These are phyloP conservation scores for Nicotiana knightiana DNA, from an alignment of 257 asterid species.

Conservation along the genomic window DNA sequence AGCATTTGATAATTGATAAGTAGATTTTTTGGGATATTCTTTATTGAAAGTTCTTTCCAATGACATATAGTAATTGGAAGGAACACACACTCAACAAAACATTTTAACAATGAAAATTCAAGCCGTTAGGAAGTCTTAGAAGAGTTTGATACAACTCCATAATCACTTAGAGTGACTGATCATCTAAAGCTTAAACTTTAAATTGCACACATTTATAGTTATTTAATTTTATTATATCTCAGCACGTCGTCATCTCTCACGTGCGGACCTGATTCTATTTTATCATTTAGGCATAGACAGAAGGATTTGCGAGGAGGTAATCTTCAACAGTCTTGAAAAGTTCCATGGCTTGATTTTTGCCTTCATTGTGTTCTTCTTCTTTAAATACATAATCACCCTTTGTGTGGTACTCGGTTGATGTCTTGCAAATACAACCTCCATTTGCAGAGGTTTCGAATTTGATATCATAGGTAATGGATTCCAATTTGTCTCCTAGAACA, in stretches of 20 bases:
- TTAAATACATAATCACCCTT: constrained; percentile 24
- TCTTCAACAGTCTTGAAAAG: constrained; percentile 34
- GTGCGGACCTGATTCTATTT: too few species aligned
- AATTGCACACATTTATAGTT: too few species aligned
- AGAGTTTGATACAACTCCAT: not conserved
- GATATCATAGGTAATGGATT: constrained; percentile 21
- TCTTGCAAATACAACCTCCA: constrained; percentile 32
- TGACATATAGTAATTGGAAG: not conserved
- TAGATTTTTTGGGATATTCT: not conserved
- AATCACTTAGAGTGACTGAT: too few species aligned
- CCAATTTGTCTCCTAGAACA: constrained; percentile 18
- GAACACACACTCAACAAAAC: not conserved
- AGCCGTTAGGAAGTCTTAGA: not conserved
- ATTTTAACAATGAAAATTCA: not conserved
- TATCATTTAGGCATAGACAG: constrained; percentile 4
- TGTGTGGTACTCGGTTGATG: constrained; percentile 19
- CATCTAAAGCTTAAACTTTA: too few species aligned
- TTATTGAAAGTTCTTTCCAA: constrained; percentile 5
- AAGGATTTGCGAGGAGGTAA: constrained; percentile 24
- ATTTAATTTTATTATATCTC: not conserved
- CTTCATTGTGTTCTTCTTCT: constrained; percentile 32
- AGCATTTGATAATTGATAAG: not conserved
- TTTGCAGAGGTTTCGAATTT: constrained; percentile 23
- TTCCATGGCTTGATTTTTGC: constrained; percentile 15
- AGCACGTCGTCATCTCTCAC: not conserved